Evolutionary conservation across 768 basidiomycete genomes (phyloP).

Genomic region (Boletus edulis): DNA sequence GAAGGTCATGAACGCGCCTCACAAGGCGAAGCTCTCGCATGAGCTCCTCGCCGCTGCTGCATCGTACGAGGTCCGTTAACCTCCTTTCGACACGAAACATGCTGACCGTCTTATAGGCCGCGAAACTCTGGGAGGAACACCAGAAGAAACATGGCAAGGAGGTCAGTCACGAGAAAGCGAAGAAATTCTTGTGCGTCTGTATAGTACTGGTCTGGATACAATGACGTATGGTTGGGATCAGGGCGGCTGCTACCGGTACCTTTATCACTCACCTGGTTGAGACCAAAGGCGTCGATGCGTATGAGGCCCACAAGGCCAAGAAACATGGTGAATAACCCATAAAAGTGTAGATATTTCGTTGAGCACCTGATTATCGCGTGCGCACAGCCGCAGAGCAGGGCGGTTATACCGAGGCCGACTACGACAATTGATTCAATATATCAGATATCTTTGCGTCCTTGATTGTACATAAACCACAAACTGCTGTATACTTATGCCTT

Average conservation of each 20-base stretch:
- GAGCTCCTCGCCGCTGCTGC: slow-evolving; percentile 69
- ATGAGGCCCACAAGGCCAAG: slow-evolving; percentile 46
- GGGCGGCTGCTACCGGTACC: slow-evolving; percentile 55
- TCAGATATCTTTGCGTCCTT: too few species aligned
- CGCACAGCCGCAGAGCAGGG: neutral
- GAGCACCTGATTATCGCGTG: neutral
- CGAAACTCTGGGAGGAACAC: slow-evolving; percentile 63
- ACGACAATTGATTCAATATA: neutral
- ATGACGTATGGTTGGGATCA: slow-evolving; percentile 13
- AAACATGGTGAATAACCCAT: slow-evolving; percentile 26
- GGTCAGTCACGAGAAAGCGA: slow-evolving; percentile 49
- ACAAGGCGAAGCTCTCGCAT: slow-evolving; percentile 60
- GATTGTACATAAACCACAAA: neutral
- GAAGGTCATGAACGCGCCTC: slow-evolving; percentile 48
- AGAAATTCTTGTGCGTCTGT: slow-evolving; percentile 46
- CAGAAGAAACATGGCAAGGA: slow-evolving; percentile 46
- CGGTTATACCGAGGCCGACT: neutral
- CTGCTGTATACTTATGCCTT: slow-evolving; percentile 4
- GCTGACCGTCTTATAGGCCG: slow-evolving; percentile 42
- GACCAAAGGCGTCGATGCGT: slow-evolving; percentile 54
- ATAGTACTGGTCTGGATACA: neutral
- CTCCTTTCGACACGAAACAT: neutral
- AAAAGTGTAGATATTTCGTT: neutral
- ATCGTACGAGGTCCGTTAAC: slow-evolving; percentile 49
- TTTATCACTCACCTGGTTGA: slow-evolving; percentile 55